Percentiles rank a stretch among this genome's conserved stretches.
phyloP scores from a whole-genome alignment of 2,329 filamentous ascomycete genomes.

The Ophiostoma perfectum region DNA sequence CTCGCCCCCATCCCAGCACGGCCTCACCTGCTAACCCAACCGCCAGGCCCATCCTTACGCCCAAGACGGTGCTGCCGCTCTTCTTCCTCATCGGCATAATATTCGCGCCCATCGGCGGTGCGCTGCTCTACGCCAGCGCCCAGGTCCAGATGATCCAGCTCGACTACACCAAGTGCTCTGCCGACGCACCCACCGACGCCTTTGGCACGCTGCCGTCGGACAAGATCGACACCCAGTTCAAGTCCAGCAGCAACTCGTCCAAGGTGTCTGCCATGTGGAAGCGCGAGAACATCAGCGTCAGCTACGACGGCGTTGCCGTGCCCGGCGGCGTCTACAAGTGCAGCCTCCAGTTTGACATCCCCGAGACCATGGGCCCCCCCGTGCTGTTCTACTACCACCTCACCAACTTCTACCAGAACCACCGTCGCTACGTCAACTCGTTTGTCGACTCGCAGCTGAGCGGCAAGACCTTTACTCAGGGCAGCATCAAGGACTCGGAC shows the following conservation, averaged over 20 bases:
- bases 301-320: slow-evolving; percentile 36
- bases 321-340: slow-evolving; percentile 49
- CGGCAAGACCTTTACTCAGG: slow-evolving; percentile 57
- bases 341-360: slow-evolving; percentile 70
- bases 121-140: slow-evolving; percentile 79
- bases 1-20: background rate
- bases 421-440: slow-evolving; percentile 89
- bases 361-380: slow-evolving; percentile 70
- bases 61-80: slow-evolving; percentile 84
- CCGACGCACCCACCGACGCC: slow-evolving; percentile 45
- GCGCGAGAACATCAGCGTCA: slow-evolving; percentile 38
- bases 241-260: slow-evolving; percentile 42
- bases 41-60: slow-evolving; percentile 80
- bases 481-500: slow-evolving; percentile 59
- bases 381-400: slow-evolving; percentile 93
- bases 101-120: slow-evolving; percentile 85
- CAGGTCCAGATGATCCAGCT: slow-evolving; percentile 83
- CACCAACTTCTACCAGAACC: slow-evolving; percentile 98
- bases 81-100: slow-evolving; percentile 89
- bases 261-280: slow-evolving; percentile 39
- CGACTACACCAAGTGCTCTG: slow-evolving; percentile 77
- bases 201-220: slow-evolving; percentile 50
- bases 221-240: slow-evolving; percentile 66
- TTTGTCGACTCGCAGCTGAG: slow-evolving; percentile 76
- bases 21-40: background rate